Base-by-base conservation (phyloP, 139 green algal genomes). In the Monoraphidium neglectum region DNA sequence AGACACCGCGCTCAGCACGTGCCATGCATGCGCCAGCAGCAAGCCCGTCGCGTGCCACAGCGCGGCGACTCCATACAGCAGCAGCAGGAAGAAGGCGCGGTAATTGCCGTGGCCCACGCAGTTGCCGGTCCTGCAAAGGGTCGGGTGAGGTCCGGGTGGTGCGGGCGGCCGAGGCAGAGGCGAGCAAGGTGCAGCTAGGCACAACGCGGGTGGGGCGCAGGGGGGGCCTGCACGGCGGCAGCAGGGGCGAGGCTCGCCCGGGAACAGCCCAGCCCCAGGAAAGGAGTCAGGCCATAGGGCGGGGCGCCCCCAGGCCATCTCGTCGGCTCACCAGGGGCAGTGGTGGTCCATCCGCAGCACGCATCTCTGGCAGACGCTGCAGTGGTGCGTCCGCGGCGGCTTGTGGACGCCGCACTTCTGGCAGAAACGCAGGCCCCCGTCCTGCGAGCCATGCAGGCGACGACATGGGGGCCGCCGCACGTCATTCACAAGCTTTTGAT, bases 31-130 rank as follows among this genome's bases (percentile, higher is more conserved):
- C 32, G 71, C 68, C 4, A 40, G 33, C 4, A 91, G 71, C 56
- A 92, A 67, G 10, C 74, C 73, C 51, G 91, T 21, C 16, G 88
- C 84, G 69, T 96, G 87, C 10, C 84, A 35, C 36, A 89, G 59
- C 8, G 90, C 87, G 2, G 82, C 67, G 67, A 74, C 84, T 4
- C 79, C 70, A 72, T 90, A 92, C 43, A 90, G 71, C 3, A 94
- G 80, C 43, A 90, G 93, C 70, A 94, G 82, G 37, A 98, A 86
- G 84, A 98, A 98, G 24, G 85, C 74, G 28, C 91, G 88, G 83
- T 97, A 95, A 87, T 98, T 98, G 40, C 78, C 77, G 61, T 98
- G 93, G 0, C 94, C 94, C 0, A 98, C 89, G 83, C 94, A 98
- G 70, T 97, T 97, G 81, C 94, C 94, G 23, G 93, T 88, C 93